A percentile compares a stretch with the other conserved stretches of the same genome.
These are phyloP conservation scores for Phytomonas sp. DNA, from an alignment of 208 protist genomes.

Conservation along the genomic window DNA sequence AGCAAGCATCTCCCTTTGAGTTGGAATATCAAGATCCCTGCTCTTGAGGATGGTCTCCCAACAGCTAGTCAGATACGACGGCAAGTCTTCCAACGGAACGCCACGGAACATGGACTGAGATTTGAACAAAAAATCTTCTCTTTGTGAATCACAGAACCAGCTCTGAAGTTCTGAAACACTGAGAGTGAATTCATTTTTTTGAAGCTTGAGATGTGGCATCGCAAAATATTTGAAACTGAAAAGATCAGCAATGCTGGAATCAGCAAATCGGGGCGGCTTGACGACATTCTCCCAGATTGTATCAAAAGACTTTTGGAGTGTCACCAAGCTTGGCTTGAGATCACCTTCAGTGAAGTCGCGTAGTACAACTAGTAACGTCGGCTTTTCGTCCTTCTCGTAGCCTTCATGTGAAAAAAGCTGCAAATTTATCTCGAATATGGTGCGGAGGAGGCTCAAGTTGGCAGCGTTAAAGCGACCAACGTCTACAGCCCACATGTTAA, in stretches of 20 bases:
- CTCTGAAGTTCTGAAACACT: slow-evolving; percentile 33
- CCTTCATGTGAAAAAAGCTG: slow-evolving; percentile 90
- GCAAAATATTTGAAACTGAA: slow-evolving; percentile 65
- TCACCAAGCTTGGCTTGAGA: slow-evolving; percentile 53
- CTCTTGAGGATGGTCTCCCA: slow-evolving; percentile 92
- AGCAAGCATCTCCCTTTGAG: slow-evolving; percentile 95
- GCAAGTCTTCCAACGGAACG: slow-evolving; percentile 80
- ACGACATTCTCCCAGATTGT: slow-evolving; percentile 90
- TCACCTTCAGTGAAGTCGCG: slow-evolving; percentile 92
- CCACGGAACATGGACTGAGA: slow-evolving; percentile 66
- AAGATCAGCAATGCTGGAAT: slow-evolving; percentile 48
- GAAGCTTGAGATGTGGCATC: slow-evolving; percentile 85
- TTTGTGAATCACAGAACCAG: slow-evolving; percentile 45
- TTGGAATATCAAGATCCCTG: slow-evolving; percentile 95
- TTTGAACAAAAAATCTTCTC: slow-evolving; percentile 58
- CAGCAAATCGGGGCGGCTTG: slow-evolving; percentile 47
- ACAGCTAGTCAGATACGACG: slow-evolving; percentile 77
- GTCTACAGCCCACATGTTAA: slow-evolving; percentile 97
- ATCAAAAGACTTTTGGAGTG: slow-evolving; percentile 87
- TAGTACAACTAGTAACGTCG: slow-evolving; percentile 94
- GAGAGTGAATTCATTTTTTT: slow-evolving; percentile 47
- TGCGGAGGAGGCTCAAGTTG: slow-evolving; percentile 93
- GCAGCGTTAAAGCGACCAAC: slow-evolving; percentile 94
- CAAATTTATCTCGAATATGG: slow-evolving; percentile 94
- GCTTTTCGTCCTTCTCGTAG: slow-evolving; percentile 82